Base-by-base conservation (phyloP, 305 asterid species). In the Vinca major region DNA sequence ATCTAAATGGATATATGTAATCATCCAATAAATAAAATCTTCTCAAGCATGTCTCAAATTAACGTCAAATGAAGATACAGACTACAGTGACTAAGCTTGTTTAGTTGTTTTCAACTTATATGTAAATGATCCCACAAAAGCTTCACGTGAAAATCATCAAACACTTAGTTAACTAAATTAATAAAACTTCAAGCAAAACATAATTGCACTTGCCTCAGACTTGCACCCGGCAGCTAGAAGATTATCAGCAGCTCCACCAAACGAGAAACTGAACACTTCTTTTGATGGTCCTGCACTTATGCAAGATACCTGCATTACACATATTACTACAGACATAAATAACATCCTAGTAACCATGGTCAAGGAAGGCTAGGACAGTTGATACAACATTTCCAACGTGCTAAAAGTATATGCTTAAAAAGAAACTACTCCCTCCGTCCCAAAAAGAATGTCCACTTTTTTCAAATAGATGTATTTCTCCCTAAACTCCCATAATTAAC, bases 171-270 rank as follows among this genome's bases (percentile, higher is more conserved):
- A 50, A 50, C 16, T 3, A 13, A 13, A 50, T 13, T 36, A 63
- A 14, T 48, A 5, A 26, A 67, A 74, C 26, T 51, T 39, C 57
- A 11, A 33, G 47, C 12, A 43, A 48, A 47, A n/a, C 45, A 41
- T 2, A 49, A 16, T 1, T 19, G 65, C 68, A 45, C 45, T 21
- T 80, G 86, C 97, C 97, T 87, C 83, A 63, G 96, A 77, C 9
- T 79, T 82, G 66, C 96, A 91, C 43, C 97, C 96, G 0, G 90
- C 89, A 0, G 96, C 94, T 67, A 91, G 88, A 81, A 93, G 95
- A 86, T 91, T 82, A 68, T 77, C 81, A 68, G 78, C 79, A 3
- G 89, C 76, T 54, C 99, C 99, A 9, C 97, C 99, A 75, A 85
- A 84, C 6, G 99, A 87, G 87, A 91, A 91, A 82, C 95, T 86